Evolutionary conservation across 441 rosid species (phyloP).

Genomic region (Populus hybrid): DNA sequence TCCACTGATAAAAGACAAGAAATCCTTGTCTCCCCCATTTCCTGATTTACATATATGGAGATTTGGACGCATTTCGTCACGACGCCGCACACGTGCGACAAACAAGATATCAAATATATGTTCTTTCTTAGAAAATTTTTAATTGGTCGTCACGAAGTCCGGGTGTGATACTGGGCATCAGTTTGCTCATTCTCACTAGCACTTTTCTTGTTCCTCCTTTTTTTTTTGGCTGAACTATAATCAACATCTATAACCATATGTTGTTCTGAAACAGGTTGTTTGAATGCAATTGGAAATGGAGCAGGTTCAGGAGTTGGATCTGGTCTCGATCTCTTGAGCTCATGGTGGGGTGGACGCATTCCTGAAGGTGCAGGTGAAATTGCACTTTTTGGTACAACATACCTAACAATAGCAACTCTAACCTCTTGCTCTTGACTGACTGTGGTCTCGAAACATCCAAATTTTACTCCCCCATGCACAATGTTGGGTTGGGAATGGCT

Average conservation of each 20-base stretch:
- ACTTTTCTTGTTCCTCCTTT: constrained; percentile 25
- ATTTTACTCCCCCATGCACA: background rate
- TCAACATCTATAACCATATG: background rate
- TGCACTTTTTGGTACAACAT: constrained; percentile 10
- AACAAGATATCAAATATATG: too few species aligned
- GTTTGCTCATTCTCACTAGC: constrained; percentile 20
- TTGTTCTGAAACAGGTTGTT: constrained; percentile 9
- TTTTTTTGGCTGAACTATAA: constrained; percentile 17
- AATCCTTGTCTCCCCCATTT: too few species aligned
- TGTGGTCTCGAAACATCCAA: background rate
- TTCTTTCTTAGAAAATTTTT: too few species aligned
- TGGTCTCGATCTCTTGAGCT: constrained; percentile 9
- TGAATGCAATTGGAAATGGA: constrained; percentile 21
- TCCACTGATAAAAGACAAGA: too few species aligned
- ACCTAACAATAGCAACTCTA: background rate
- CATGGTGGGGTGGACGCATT: constrained; percentile 9
- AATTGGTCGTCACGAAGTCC: too few species aligned
- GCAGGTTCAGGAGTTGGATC: constrained; percentile 11
- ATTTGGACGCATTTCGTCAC: fast-evolving
- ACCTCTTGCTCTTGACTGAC: background rate
- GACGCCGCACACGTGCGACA: too few species aligned
- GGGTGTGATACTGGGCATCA: too few species aligned
- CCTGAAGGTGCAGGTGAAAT: constrained; percentile 3
- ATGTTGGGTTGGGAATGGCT: background rate
- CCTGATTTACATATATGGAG: too few species aligned